phyloP scores from a whole-genome alignment of 2,329 filamentous ascomycete genomes.

The Botrytis medusae region DNA sequence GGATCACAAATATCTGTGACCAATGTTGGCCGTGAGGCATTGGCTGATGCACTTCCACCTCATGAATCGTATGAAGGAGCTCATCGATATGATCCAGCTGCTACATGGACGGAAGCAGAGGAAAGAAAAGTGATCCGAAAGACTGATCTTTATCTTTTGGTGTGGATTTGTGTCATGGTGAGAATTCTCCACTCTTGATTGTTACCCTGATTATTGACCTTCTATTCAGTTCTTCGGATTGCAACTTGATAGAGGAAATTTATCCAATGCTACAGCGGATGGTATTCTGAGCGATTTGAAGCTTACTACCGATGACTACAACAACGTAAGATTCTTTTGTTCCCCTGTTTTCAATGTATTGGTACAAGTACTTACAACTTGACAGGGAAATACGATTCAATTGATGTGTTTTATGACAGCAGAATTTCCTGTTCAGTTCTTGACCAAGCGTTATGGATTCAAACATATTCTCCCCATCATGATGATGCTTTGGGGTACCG shows the following conservation, averaged over 20 bases:
- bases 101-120: conserved; percentile 56
- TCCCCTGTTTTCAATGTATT: not conserved
- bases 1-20: conserved; percentile 1
- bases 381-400: conserved; percentile 51
- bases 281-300: conserved; percentile 32
- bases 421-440: conserved; percentile 57
- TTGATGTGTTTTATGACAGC: conserved; percentile 41
- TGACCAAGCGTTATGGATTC: conserved; percentile 51
- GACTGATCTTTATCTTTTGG: conserved; percentile 26
- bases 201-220: not conserved
- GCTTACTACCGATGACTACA: conserved; percentile 28
- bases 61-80: conserved; percentile 19
- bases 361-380: not conserved
- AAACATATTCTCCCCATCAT: conserved; percentile 54
- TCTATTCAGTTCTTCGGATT: conserved; percentile 54
- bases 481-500: conserved; percentile 53
- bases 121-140: conserved; percentile 57
- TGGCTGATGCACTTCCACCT: conserved; percentile 13
- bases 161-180: conserved; percentile 20
- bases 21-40: not conserved
- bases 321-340: conserved; percentile 36
- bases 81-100: conserved; percentile 47
- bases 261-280: conserved; percentile 56
- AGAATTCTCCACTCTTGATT: not conserved
- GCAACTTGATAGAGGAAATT: conserved; percentile 60